Base-by-base conservation (phyloP, 2,329 filamentous ascomycete genomes). In the Colletotrichum viniferum region DNA sequence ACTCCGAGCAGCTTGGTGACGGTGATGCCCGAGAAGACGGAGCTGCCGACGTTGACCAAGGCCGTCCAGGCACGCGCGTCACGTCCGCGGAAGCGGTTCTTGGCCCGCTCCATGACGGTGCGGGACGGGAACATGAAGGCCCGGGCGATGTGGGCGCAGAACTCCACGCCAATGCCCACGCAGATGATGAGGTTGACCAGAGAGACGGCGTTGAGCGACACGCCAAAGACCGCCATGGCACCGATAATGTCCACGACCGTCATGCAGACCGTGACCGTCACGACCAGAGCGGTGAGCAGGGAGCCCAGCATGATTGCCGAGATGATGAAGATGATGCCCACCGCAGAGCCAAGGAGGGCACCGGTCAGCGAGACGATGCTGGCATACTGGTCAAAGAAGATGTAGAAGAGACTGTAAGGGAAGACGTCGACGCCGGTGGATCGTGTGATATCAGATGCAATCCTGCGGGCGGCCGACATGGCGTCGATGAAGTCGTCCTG, bases 371-470 rank as follows among this genome's bases (percentile, higher is more conserved):
- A 89, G 24, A 98, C 92, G 76, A 99, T 98, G 73, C 91, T 91
- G 7, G 95, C 90, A 82, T 99, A 99, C 83, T 98, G 97, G 82
- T 99, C 97, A 83, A 99, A 99, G 90, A 98, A 99, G 83, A 99
- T 96, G 87, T 99, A 99, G 84, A 98, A 98, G 76, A 98, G 93
- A 79, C 95, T 97, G 87, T 99, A 99, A 0, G 97, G 95, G 89
- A 99, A 99, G 4, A 99, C 93, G 28, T 97, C 93, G 26, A 95
- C 92, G 7, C 92, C 91, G 6, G 96, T 96, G 67, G 90, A 88
- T 69, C 90, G 85, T 16, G 90, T 93, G 67, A 99, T 93, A 32
- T 94, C 93, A 14, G 92, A 86, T 0, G 96, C 93, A 77, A 99
- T 98, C 76, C 97, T 94, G 21, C 96, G 94, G 4, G 97, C 97